A percentile compares a stretch with the other conserved stretches of the same genome.
These are phyloP conservation scores for Casuarina cunninghamiana DNA, from an alignment of 306 rosid genomes.

Conservation along the genomic window DNA sequence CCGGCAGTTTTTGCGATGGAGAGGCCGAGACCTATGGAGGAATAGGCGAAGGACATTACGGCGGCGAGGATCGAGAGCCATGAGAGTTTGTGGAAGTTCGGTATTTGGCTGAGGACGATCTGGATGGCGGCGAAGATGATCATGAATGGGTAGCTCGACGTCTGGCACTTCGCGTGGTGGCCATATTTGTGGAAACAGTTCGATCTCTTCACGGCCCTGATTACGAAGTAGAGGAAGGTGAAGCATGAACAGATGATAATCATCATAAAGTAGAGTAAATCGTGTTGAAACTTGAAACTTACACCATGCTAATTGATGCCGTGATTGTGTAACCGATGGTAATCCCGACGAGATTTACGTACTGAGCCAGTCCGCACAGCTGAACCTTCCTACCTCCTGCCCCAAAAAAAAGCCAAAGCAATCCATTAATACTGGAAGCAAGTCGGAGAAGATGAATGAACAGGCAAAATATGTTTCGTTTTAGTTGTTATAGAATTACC, in stretches of 20 bases:
- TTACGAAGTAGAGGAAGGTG: not conserved
- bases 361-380: constrained; percentile 93
- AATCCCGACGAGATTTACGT: constrained; percentile 74
- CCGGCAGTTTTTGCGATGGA: constrained; percentile 73
- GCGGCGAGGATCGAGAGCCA: constrained; percentile 98
- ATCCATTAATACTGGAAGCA: not conserved
- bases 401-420: constrained; percentile 1
- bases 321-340: constrained; percentile 94
- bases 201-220: constrained; percentile 87
- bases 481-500: constrained; percentile 39
- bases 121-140: constrained; percentile 71
- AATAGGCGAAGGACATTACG: constrained; percentile 91
- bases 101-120: constrained; percentile 78
- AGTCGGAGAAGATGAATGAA: not conserved
- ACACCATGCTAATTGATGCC: constrained; percentile 97
- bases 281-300: constrained; percentile 28
- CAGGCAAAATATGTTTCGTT: not conserved
- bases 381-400: constrained; percentile 78
- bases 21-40: constrained; percentile 88
- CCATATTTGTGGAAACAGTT: constrained; percentile 89
- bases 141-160: constrained; percentile 73
- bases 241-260: not conserved
- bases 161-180: constrained; percentile 51
- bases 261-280: not conserved
- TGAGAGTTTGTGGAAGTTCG: constrained; percentile 78